A percentile compares a stretch with the other conserved stretches of the same genome.
Conservation (phyloP, 176 grass and related monocot species). For the Ensete ventricosum region DNA sequence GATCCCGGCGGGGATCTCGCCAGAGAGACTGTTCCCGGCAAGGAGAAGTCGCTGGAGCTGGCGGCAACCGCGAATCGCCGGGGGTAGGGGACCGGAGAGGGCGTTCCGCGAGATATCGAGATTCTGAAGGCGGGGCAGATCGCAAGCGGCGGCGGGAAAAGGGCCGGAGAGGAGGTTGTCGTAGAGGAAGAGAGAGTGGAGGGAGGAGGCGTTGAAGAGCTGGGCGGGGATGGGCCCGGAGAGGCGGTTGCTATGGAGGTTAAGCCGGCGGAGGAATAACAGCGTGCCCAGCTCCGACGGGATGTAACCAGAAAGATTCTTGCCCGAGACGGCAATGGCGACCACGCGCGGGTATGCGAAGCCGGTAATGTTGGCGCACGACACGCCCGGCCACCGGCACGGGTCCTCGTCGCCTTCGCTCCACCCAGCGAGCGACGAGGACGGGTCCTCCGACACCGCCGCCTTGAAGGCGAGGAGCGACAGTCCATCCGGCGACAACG, state of each 20-base stretch:
- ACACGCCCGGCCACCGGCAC: slow-evolving; percentile 8
- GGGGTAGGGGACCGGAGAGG: slow-evolving; percentile 27
- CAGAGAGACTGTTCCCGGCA: slow-evolving; percentile 27
- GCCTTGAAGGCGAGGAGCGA: slow-evolving; percentile 18
- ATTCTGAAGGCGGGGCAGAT: slow-evolving; percentile 26
- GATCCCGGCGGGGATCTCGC: slow-evolving; percentile 24
- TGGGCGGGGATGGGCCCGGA: slow-evolving; percentile 33
- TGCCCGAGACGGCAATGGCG: background rate
- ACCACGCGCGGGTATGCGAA: background rate
- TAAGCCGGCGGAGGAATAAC: slow-evolving; percentile 68
- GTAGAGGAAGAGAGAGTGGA: slow-evolving; percentile 78
- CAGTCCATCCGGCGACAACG: slow-evolving; percentile 3
- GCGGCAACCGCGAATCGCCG: slow-evolving; percentile 33
- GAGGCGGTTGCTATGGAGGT: slow-evolving; percentile 70
- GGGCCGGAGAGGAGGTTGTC: slow-evolving; percentile 48
- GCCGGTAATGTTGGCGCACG: background rate
- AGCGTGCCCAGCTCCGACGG: slow-evolving; percentile 73
- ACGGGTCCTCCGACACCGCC: slow-evolving; percentile 4
- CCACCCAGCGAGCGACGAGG: background rate
- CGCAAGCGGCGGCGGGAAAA: slow-evolving; percentile 50
- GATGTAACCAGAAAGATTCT: slow-evolving; percentile 44
- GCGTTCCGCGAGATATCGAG: slow-evolving; percentile 67
- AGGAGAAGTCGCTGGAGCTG: slow-evolving; percentile 57
- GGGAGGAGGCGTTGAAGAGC: slow-evolving; percentile 76
- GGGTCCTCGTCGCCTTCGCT: background rate